These are phyloP conservation scores for Rosa hybrid DNA, from an alignment of 331 rosid species.

Conservation along the genomic window DNA sequence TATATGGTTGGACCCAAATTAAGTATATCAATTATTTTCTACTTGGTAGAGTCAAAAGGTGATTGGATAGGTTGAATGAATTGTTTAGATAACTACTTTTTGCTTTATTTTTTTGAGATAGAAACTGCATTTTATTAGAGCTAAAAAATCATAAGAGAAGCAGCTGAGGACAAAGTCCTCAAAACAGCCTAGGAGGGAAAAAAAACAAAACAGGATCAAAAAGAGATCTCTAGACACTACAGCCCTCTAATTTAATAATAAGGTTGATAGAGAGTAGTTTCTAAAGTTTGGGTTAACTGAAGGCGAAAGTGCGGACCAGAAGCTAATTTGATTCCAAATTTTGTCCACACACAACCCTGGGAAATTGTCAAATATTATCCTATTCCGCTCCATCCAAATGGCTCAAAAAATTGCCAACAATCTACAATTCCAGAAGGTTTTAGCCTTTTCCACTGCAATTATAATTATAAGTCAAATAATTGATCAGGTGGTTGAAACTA, in stretches of 20 bases:
- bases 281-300: neutral
- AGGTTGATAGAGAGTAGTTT: neutral
- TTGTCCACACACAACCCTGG: neutral
- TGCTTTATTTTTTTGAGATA: no score
- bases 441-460: neutral
- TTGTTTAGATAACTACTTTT: neutral
- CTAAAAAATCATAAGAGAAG: no score
- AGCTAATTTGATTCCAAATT: neutral
- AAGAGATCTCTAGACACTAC: neutral
- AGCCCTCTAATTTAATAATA: neutral
- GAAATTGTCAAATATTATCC: neutral
- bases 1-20: no score
- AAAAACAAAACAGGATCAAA: neutral
- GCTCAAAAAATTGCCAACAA: no score
- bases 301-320: neutral
- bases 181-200: neutral
- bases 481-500: neutral
- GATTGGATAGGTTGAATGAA: neutral
- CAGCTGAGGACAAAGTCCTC: no score
- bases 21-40: neutral
- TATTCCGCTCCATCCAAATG: neutral
- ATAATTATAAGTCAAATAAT: neutral
- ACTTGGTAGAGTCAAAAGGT: neutral
- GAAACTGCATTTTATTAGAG: no score
- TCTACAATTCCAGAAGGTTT: neutral